Evolutionary conservation across 2,329 filamentous ascomycete species (phyloP), one percentile per base, ranked within the genome.

Genomic region (Cryphonectria carpinicola): DNA sequence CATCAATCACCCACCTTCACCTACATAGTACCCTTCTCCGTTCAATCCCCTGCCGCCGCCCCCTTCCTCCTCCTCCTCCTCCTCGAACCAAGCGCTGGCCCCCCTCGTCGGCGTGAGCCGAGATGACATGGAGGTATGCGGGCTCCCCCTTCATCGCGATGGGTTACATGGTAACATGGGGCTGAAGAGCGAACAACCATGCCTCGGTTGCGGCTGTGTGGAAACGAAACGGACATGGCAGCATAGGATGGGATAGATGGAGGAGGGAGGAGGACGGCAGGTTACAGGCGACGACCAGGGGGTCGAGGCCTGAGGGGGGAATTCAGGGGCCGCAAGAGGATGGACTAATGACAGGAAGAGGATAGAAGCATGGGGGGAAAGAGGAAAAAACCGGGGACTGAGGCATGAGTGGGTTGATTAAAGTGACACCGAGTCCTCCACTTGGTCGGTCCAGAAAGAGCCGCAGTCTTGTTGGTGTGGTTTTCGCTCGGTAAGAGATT

Each of bases 381-480:
- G 22, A 49, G 19, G 5, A 46, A 22, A 63, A 68, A 46, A 62
- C 61, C 61, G 67, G 66, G 61, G 14, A 14, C 41, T 61, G 39
- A 52, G 61, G 69, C 35, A 25, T 37, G 14, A 39, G 60, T 61
- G 65, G 70, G 67, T 67, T 71, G 63, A 71, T 71, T 67, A 65
- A 58, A 71, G 70, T 71, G 60, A 66, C 64, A 71, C 32, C 28
- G n/a, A n/a, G 37, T n/a, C 35, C 70, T 58, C 70, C 70, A 71
- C 70, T 43, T 28, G 39, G 19, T 43, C n/a, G 41, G 43, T 39
- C 43, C 49, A 41, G 22, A 69, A 66, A 69, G 70, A 71, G 67
- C 67, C 70, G 69, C 67, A 63, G 70, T 66, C 54, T 19, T 28
- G 54, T 17, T 49, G 46, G 46, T n/a, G 46, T 49, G 46, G 19